Conservation (phyloP, 2,329 filamentous ascomycete genomes). For the Colletotrichum tabaci region DNA sequence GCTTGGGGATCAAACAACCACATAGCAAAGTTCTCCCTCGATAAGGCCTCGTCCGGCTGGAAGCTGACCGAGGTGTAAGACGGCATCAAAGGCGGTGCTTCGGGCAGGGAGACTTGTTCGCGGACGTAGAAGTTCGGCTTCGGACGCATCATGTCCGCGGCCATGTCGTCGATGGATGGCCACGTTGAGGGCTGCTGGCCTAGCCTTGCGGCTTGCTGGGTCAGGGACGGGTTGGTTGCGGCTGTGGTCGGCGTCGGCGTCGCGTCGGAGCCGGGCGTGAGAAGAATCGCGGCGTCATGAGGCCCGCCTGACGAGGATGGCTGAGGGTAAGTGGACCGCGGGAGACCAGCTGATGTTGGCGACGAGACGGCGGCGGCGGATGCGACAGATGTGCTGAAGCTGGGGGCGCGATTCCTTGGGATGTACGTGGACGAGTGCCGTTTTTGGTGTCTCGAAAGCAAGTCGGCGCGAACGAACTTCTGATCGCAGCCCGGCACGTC, state of each 20-base stretch:
- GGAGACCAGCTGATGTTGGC: conserved; percentile 44
- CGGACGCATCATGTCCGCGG: conserved; percentile 54
- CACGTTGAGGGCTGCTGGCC: conserved; percentile 50
- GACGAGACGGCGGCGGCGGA: conserved; percentile 27
- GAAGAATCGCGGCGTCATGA: conserved; percentile 62
- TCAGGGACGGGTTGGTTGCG: conserved; percentile 35
- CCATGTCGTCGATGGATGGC: conserved; percentile 54
- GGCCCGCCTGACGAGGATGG: conserved; percentile 54
- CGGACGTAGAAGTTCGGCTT: conserved; percentile 56
- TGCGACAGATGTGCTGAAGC: conserved; percentile 58
- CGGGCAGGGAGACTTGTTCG: conserved; percentile 49
- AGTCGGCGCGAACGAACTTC: conserved; percentile 83
- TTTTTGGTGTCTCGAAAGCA: conserved; percentile 78
- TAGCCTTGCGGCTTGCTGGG: conserved; percentile 40
- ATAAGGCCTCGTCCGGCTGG: conserved; percentile 53
- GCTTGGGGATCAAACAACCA: conserved; percentile 67
- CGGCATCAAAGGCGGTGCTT: conserved; percentile 53
- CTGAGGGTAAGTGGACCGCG: conserved; percentile 40
- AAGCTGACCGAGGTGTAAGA: conserved; percentile 52
- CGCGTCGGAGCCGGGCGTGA: conserved; percentile 58
- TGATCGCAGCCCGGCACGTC: conserved; percentile 82
- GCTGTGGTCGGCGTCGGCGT: conserved; percentile 47
- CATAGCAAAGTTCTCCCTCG: conserved; percentile 62
- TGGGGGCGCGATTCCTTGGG: conserved; percentile 65
- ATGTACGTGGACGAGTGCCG: conserved; percentile 72